Base-by-base conservation (phyloP, 139 green algal species). In the Nannochloris sp. region DNA sequence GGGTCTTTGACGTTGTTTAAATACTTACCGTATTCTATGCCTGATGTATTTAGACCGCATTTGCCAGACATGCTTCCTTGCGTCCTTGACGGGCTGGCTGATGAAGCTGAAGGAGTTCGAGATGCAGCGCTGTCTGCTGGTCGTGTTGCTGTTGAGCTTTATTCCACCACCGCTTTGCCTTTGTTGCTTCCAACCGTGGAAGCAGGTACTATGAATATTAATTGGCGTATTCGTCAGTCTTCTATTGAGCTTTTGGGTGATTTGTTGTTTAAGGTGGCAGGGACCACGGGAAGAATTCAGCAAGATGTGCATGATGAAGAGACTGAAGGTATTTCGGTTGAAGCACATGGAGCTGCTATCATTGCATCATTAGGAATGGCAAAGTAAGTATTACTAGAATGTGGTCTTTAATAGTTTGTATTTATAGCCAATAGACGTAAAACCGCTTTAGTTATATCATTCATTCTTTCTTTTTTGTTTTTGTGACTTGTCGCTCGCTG, bases 231-330 rank as follows among this genome's bases (percentile, higher is more conserved):
- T 74, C 56, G 93, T 5, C 90, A 99, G 78, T 85, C 74, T 31
- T 90, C 81, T 7, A 78, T 97, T 35, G 90, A 98, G 74, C 83
- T 99, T 34, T 83, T 97, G 36, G 93, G 93, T 14, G 87, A 95
- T 61, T 81, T 99, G 73, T 83, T 99, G 23, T 99, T 96, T 84
- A 96, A 95, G 82, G 88, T 92, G 58, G 87, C 87, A 8, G 92
- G 92, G 47, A 92, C 88, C 12, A 87, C 68, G 8, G 92, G 92
- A 32, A 92, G 95, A 71, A 81, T 96, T 10, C 76, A 88, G 45
- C 54, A 91, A 19, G 88, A 95, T 38, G 86, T 87, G 15, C 85
- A 85, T 48, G 82, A 78, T 32, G 90, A 96, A 65, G 92, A 96
- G 60, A 91, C 95, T 76, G 92, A 98, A 81, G 92, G 90, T 31